Conservation (phyloP, 495 filamentous ascomycete genomes). For the Penicillium mononematosum region DNA sequence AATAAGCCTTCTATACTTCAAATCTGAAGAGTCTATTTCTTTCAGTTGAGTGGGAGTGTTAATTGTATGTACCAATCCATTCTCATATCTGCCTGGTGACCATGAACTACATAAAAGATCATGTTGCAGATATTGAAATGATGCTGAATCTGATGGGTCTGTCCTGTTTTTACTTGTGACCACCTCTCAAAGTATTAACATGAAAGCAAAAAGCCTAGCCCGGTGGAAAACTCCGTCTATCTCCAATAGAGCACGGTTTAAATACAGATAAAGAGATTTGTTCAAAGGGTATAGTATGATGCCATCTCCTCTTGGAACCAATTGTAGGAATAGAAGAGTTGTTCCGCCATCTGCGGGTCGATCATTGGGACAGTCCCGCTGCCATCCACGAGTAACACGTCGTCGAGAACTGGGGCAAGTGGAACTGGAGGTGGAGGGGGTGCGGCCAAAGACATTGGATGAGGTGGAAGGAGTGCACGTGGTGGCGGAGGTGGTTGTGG, state of each 20-base stretch:
- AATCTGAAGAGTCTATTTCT: neutral
- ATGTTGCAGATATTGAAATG: neutral
- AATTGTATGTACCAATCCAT: neutral
- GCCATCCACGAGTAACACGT: constrained; percentile 41
- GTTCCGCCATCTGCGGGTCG: constrained; percentile 43
- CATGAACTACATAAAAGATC: neutral
- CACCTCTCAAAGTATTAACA: neutral
- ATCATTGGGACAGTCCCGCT: constrained; percentile 38
- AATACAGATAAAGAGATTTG: constrained; percentile 11
- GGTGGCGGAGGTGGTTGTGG: constrained; percentile 23
- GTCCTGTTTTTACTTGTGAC: no score
- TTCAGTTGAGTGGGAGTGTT: neutral
- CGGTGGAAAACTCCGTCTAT: constrained; percentile 6
- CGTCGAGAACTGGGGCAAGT: constrained; percentile 44
- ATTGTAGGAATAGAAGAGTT: constrained; percentile 45
- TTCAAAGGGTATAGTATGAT: constrained; percentile 45
- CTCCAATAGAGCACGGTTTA: neutral
- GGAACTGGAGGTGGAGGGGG: constrained; percentile 39
- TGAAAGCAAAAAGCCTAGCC: neutral
- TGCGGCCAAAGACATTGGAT: constrained; percentile 24
- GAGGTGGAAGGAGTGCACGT: constrained; percentile 25
- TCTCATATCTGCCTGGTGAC: neutral
- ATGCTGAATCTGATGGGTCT: neutral
- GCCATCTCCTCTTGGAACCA: constrained; percentile 50
- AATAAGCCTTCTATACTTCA: neutral